These are phyloP conservation scores for Colletotrichum cordylinicola DNA, from an alignment of 2,329 filamentous ascomycete species.

Conservation along the genomic window DNA sequence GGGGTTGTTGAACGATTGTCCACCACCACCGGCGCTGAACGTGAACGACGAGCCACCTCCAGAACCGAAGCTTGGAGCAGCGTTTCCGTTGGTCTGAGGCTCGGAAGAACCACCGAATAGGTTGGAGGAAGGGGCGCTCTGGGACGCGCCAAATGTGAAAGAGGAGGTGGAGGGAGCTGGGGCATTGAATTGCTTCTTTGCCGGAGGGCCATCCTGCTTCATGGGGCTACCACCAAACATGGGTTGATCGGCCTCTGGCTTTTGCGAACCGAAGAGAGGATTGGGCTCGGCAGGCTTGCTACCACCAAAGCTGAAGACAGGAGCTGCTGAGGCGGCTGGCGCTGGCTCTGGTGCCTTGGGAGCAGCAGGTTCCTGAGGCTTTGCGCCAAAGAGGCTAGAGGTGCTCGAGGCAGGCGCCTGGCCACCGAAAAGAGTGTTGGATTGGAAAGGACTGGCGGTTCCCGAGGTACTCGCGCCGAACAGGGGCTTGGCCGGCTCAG, in stretches of 20 bases:
- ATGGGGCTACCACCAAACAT: constrained; percentile 49
- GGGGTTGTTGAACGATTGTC: constrained; percentile 43
- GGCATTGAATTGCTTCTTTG: constrained; percentile 44
- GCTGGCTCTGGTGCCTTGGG: constrained; percentile 1
- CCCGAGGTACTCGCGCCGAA: constrained; percentile 23
- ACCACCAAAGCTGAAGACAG: constrained; percentile 39
- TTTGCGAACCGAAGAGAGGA: constrained; percentile 43
- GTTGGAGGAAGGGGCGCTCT: constrained; percentile 22
- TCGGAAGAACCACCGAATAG: constrained; percentile 15
- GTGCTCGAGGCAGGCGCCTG: constrained; percentile 26
- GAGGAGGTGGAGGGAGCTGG: constrained; percentile 29
- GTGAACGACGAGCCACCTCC: constrained; percentile 24
- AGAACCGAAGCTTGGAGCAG: constrained; percentile 35
- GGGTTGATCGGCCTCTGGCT: constrained; percentile 26
- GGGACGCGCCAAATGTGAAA: constrained; percentile 43
- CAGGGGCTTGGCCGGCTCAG: constrained; percentile 32
- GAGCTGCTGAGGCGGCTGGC: constrained; percentile 25
- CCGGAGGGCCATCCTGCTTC: constrained; percentile 41
- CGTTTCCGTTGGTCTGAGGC: constrained; percentile 14
- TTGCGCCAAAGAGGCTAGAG: constrained; percentile 35
- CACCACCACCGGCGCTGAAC: constrained; percentile 27
- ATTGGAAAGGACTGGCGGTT: constrained; percentile 16
- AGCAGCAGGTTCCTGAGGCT: background rate
- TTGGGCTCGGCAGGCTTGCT: constrained; percentile 33
- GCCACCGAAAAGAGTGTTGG: constrained; percentile 23